Conservation (phyloP, 2,329 filamentous ascomycete genomes). For the Aspergillus carbonarius region DNA sequence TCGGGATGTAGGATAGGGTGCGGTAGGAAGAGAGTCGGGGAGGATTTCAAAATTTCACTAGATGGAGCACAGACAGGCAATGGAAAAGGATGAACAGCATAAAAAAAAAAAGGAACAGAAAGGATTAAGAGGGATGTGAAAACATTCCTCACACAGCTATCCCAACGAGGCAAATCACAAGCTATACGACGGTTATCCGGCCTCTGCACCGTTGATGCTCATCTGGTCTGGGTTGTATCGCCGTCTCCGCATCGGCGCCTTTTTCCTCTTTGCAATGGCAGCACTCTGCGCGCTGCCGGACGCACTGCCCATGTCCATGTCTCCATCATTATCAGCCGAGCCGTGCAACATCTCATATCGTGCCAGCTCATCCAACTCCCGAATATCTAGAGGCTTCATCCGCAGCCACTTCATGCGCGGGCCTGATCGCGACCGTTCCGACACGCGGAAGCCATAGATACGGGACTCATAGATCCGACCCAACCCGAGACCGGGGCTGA, state of each 20-base stretch:
- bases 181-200: conserved; percentile 7
- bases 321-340: conserved; percentile 37
- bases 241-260: conserved; percentile 44
- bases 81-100: conserved; percentile 2
- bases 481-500: conserved; percentile 79
- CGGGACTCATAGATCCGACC: conserved; percentile 88
- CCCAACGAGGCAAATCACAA: conserved; percentile 13
- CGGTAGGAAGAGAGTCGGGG: background rate
- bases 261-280: conserved; percentile 43
- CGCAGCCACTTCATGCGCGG: conserved; percentile 97
- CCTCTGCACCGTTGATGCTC: conserved; percentile 35
- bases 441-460: conserved; percentile 96
- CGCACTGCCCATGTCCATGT: conserved; percentile 36
- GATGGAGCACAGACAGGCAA: conserved; percentile 2
- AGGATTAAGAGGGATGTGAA: conserved; percentile 6
- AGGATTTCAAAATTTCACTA: conserved; percentile 1
- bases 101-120: conserved; percentile 12
- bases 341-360: conserved; percentile 37
- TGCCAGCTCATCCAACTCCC: conserved; percentile 73
- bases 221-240: conserved; percentile 35
- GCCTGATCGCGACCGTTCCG: conserved; percentile 82
- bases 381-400: conserved; percentile 75
- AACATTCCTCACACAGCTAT: background rate
- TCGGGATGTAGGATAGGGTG: background rate
- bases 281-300: conserved; percentile 34